Base-by-base conservation (phyloP, 2,329 filamentous ascomycete species). In the Colletotrichum paranaense region DNA sequence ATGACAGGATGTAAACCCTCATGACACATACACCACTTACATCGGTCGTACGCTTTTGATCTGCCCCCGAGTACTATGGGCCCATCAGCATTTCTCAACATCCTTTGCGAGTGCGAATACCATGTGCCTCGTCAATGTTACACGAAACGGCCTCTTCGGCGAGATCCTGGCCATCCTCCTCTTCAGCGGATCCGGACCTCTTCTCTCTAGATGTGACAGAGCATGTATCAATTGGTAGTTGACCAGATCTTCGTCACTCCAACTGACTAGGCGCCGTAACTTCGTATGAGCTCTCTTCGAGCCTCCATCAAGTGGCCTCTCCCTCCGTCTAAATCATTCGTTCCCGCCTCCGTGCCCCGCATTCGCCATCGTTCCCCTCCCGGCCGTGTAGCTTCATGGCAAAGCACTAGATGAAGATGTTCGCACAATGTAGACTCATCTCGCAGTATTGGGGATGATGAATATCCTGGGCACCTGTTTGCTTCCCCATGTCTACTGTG, bases 341-440 rank as follows among this genome's bases (percentile, higher is more conserved):
- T 92, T 32, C 30, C 30, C 9, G 30, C 0, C 84, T 94, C 22
- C 93, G 93, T 76, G 87, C 91, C 0, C 88, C 91, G 92, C 90
- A 0, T 92, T 94, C 0, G 92, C 92, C 0, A 89, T 93, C 35
- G 89, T 94, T 68, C 90, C 91, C 2, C 82, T 94, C 0, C 91
- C 92, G 1, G 91, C 90, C 2, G 88, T 92, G 0, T 82, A 92
- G 78, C 83, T 93, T 1, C 87, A 91, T 0, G 83, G 89, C 26
- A 93, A 92, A 77, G 88, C 69, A 89, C 86, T 1, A 91, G 30
- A 11, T 32, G 9, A 93, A 3, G 77, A 84, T 83, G 32, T 46
- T 92, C 11, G 90, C 91, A 0, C 83, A 91, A 5, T 83, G 91
- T 88, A 93, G 0, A 90, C 92, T 22, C 78, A 91, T 8, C 87